phyloP scores from a whole-genome alignment of 371 early-diverging fungal genomes.

The Lichtheimia corymbifera region DNA sequence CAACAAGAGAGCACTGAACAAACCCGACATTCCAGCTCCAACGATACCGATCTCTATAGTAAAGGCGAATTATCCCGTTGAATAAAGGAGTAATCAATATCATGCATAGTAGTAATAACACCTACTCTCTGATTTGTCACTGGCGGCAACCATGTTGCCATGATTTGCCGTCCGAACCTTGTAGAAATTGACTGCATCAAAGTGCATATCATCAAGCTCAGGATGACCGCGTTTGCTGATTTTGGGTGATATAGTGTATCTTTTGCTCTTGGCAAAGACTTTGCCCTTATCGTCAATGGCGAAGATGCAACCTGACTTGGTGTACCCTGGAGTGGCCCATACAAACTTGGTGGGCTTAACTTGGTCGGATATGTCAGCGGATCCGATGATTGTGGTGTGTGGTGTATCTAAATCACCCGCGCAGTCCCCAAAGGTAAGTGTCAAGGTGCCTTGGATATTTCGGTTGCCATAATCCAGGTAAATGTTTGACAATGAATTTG shows the following conservation, averaged over 20 bases:
- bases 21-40: constrained; percentile 39
- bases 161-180: constrained; percentile 20
- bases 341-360: constrained; percentile 25
- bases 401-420: neutral
- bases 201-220: constrained; percentile 30
- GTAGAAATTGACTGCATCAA: constrained; percentile 32
- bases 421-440: constrained; percentile 22
- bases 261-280: constrained; percentile 22
- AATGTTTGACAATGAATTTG: constrained; percentile 29
- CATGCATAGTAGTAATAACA: neutral
- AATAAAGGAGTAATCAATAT: too few species aligned
- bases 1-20: constrained; percentile 29
- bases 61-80: neutral
- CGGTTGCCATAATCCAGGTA: constrained; percentile 26
- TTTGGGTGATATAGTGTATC: constrained; percentile 4
- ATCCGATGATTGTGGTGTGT: constrained; percentile 13
- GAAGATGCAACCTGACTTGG: constrained; percentile 19
- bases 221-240: constrained; percentile 30
- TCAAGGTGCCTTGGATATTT: constrained; percentile 6
- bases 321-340: constrained; percentile 27
- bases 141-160: constrained; percentile 15
- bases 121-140: constrained; percentile 20
- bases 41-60: constrained; percentile 32
- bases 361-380: constrained; percentile 10
- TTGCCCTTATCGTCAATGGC: constrained; percentile 20